Percentiles rank a stretch among this genome's conserved stretches.
These are phyloP conservation scores for Lithospermum erythrorhizon DNA, from an alignment of 257 asterid genomes.

Conservation along the genomic window DNA sequence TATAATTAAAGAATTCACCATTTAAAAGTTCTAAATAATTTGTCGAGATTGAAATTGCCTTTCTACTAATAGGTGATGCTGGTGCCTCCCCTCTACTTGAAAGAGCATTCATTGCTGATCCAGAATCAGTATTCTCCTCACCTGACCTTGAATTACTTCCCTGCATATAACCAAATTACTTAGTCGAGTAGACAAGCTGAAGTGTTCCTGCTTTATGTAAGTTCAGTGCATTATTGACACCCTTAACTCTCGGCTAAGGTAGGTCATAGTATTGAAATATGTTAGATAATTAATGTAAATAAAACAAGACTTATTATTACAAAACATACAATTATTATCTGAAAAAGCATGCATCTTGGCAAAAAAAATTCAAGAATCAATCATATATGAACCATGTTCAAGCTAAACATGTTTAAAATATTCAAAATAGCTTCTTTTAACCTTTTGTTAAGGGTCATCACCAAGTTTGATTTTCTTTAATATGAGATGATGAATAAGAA, in stretches of 20 bases:
- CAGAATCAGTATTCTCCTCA: slow-evolving; percentile 69
- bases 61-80: slow-evolving; percentile 54
- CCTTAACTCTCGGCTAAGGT: too few species aligned
- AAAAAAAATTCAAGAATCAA: not conserved
- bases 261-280: too few species aligned
- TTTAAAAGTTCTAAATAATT: too few species aligned
- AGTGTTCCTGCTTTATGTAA: too few species aligned
- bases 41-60: slow-evolving; percentile 28
- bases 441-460: not conserved
- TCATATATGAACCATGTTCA: not conserved
- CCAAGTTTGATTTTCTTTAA: not conserved
- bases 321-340: not conserved
- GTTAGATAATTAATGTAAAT: too few species aligned
- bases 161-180: slow-evolving; percentile 18
- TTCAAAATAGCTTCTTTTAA: not conserved
- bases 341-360: not conserved
- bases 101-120: slow-evolving; percentile 47
- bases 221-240: too few species aligned
- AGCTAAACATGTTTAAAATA: not conserved
- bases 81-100: slow-evolving; percentile 36
- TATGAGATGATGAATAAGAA: not conserved
- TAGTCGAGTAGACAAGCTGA: too few species aligned
- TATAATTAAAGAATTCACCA: too few species aligned
- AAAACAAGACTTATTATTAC: too few species aligned
- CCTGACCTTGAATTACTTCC: slow-evolving; percentile 69